Conservation (phyloP, 352 stramenopile genomes). For the Globisporangium paroecandrum region DNA sequence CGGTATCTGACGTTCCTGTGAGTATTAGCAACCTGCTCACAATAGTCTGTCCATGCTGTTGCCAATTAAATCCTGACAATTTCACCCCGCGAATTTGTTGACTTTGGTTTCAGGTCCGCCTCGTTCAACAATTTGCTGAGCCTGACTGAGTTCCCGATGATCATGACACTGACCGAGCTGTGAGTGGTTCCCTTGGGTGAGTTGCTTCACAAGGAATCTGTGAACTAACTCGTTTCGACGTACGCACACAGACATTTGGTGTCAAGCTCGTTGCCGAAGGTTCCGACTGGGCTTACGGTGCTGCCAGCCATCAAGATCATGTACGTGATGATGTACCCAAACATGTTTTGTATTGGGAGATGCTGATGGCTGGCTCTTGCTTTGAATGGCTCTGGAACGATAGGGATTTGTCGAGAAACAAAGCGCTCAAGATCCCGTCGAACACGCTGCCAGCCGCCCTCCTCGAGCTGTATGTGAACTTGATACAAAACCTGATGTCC, state of each 20-base stretch:
- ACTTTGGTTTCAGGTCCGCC: constrained; percentile 3
- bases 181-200: background rate
- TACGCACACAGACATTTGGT: constrained; percentile 6
- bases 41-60: background rate
- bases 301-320: constrained; percentile 19
- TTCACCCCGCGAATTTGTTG: background rate
- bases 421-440: constrained; percentile 9
- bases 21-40: background rate
- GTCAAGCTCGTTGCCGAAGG: constrained; percentile 2
- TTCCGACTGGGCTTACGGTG: constrained; percentile 15
- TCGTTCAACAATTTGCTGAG: constrained; percentile 14
- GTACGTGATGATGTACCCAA: background rate
- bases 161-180: constrained; percentile 16
- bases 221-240: background rate
- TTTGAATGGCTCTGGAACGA: background rate
- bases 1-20: constrained; percentile 14
- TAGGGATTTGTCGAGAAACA: constrained; percentile 17
- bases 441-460: constrained; percentile 20
- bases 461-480: constrained; percentile 10
- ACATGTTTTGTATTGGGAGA: no score
- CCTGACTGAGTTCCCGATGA: constrained; percentile 11
- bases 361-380: no score
- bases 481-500: background rate
- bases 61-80: background rate
- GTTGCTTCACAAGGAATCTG: background rate